These are phyloP conservation scores for Trichoderma lentiforme DNA, from an alignment of 2,329 filamentous ascomycete genomes.

Conservation along the genomic window DNA sequence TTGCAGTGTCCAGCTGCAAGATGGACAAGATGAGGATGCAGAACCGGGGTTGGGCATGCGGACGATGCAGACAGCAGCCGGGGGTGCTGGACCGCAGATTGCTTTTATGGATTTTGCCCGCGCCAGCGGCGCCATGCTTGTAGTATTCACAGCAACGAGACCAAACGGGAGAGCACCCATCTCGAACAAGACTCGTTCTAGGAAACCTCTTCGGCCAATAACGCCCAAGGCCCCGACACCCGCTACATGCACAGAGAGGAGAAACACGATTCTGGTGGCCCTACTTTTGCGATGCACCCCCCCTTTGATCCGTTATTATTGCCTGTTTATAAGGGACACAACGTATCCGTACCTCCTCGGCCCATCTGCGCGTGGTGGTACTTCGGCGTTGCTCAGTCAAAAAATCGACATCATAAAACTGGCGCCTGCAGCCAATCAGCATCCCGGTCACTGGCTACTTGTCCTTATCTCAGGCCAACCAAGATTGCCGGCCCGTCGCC, in stretches of 20 bases:
- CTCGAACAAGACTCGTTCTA: background rate
- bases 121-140: constrained; percentile 17
- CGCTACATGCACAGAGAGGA: background rate
- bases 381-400: constrained; percentile 29
- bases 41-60: constrained; percentile 2
- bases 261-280: background rate
- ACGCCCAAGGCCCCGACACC: background rate
- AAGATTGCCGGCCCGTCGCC: constrained; percentile 26
- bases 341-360: constrained; percentile 1
- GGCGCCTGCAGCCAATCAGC: constrained; percentile 37
- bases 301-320: background rate
- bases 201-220: constrained; percentile 12
- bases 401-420: constrained; percentile 43
- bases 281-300: background rate
- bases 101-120: constrained; percentile 10
- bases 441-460: constrained; percentile 18
- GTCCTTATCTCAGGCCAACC: constrained; percentile 45
- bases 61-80: constrained; percentile 8
- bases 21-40: constrained; percentile 18
- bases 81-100: constrained; percentile 3
- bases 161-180: background rate
- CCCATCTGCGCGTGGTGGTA: constrained; percentile 23
- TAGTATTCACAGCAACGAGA: background rate
- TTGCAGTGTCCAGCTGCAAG: constrained; percentile 16
- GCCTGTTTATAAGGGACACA: background rate